These are phyloP conservation scores for Daldinia sp. DNA, from an alignment of 2,329 filamentous ascomycete species.

Conservation along the genomic window DNA sequence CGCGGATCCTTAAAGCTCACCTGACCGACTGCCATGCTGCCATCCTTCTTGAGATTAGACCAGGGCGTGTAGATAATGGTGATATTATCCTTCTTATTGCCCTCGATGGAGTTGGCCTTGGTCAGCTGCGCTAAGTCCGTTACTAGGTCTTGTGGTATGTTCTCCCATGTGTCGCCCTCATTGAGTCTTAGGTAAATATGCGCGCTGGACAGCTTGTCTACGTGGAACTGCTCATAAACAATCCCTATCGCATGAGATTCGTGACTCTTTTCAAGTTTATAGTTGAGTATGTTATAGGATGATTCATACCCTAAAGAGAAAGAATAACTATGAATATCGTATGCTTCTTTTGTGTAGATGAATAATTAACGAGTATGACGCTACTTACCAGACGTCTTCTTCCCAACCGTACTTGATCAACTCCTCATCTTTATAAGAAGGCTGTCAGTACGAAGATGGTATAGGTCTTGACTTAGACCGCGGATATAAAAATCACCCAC, in stretches of 20 bases:
- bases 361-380: neutral
- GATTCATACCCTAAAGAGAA: slow-evolving; percentile 45
- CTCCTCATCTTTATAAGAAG: slow-evolving; percentile 81
- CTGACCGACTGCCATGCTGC: slow-evolving; percentile 93
- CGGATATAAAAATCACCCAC: slow-evolving; percentile 61
- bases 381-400: slow-evolving; percentile 86
- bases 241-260: slow-evolving; percentile 28
- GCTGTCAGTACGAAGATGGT: slow-evolving; percentile 23
- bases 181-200: slow-evolving; percentile 92
- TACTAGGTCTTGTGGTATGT: slow-evolving; percentile 76
- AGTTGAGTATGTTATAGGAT: slow-evolving; percentile 1
- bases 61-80: slow-evolving; percentile 97
- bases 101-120: slow-evolving; percentile 98
- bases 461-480: slow-evolving; percentile 19
- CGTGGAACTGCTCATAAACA: slow-evolving; percentile 79
- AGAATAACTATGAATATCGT: slow-evolving; percentile 24
- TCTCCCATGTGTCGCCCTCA: slow-evolving; percentile 83
- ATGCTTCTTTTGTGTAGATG: neutral
- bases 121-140: slow-evolving; percentile 95
- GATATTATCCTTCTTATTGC: slow-evolving; percentile 98
- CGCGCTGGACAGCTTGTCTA: slow-evolving; percentile 94
- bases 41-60: slow-evolving; percentile 95
- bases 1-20: slow-evolving; percentile 92
- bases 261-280: neutral
- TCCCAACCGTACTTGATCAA: slow-evolving; percentile 94